A percentile compares a stretch with the other conserved stretches of the same genome.
Evolutionary conservation across 2,329 filamentous ascomycete species (phyloP).

Genomic region (Beauveria brongniartii): DNA sequence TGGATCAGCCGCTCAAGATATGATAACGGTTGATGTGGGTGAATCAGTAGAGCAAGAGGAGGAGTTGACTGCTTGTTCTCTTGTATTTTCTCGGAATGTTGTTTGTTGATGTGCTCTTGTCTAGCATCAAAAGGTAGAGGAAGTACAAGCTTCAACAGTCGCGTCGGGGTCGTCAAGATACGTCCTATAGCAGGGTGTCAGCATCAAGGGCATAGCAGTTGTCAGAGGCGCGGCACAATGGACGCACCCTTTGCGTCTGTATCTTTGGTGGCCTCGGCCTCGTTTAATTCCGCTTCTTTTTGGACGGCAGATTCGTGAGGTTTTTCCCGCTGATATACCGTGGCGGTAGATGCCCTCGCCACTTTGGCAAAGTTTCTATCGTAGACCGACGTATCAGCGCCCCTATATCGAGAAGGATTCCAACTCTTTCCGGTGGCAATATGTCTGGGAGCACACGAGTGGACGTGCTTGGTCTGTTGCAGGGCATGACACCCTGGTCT

Average conservation of each 20-base stretch:
- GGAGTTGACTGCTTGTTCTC: slow-evolving; percentile 46
- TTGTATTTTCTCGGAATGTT: slow-evolving; percentile 26
- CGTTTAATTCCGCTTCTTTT: background rate
- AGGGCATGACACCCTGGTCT: background rate
- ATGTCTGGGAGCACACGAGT: background rate
- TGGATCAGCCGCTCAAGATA: slow-evolving; percentile 87
- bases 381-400: background rate
- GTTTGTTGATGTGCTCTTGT: slow-evolving; percentile 32
- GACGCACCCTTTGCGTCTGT: slow-evolving; percentile 18
- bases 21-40: slow-evolving; percentile 84
- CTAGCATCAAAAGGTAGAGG: slow-evolving; percentile 49
- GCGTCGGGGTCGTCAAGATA: slow-evolving; percentile 70
- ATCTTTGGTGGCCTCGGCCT: slow-evolving; percentile 11
- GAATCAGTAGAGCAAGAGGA: slow-evolving; percentile 74
- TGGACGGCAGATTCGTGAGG: background rate
- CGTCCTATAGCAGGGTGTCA: slow-evolving; percentile 45
- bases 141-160: slow-evolving; percentile 72
- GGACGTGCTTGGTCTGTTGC: background rate
- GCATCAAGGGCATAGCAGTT: background rate
- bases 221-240: background rate
- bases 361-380: slow-evolving; percentile 1
- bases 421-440: background rate
- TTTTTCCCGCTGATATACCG: background rate
- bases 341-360: slow-evolving; percentile 5
- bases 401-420: background rate